Conservation (phyloP, 2,329 filamentous ascomycete species). For the Verticillium dahliae region DNA sequence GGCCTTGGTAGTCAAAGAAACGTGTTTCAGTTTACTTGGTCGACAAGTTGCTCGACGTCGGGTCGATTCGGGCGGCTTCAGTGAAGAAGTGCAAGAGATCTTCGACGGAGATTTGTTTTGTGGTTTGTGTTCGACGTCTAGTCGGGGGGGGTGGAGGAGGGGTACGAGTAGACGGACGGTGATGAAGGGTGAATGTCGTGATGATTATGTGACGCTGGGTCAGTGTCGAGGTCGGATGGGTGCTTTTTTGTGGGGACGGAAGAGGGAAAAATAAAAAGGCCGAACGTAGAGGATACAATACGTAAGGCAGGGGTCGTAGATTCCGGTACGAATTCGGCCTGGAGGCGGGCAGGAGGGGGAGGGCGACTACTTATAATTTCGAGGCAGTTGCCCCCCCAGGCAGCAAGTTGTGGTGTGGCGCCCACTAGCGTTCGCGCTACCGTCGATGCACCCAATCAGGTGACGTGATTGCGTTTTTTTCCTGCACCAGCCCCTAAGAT, state of each 20-base stretch:
- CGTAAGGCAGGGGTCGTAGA: conserved; percentile 49
- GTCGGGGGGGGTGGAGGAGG: background rate
- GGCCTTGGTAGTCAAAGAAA: conserved; percentile 10
- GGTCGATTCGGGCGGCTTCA: conserved; percentile 1
- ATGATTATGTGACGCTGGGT: conserved; percentile 7
- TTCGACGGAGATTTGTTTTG: background rate
- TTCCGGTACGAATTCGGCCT: conserved; percentile 46
- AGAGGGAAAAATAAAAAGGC: conserved; percentile 31
- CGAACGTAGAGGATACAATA: conserved; percentile 39
- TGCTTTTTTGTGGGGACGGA: conserved; percentile 11
- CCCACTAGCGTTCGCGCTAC: conserved; percentile 29
- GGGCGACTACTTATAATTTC: conserved; percentile 52
- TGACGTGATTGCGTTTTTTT: conserved; percentile 22
- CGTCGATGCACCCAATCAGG: conserved; percentile 29
- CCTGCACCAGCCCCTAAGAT: conserved; percentile 25
- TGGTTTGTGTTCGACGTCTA: background rate
- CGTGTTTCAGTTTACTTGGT: conserved; percentile 35
- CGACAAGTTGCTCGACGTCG: background rate
- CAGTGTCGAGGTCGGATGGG: conserved; percentile 15
- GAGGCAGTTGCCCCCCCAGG: conserved; percentile 23
- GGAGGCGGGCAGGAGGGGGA: conserved; percentile 45
- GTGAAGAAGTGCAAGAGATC: background rate
- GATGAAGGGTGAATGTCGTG: background rate
- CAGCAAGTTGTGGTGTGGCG: conserved; percentile 37
- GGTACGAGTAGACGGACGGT: background rate